Percentiles rank a stretch among this genome's conserved stretches.
Conservation (phyloP, 768 basidiomycete species). For the Tricholoma bakamatsutake region DNA sequence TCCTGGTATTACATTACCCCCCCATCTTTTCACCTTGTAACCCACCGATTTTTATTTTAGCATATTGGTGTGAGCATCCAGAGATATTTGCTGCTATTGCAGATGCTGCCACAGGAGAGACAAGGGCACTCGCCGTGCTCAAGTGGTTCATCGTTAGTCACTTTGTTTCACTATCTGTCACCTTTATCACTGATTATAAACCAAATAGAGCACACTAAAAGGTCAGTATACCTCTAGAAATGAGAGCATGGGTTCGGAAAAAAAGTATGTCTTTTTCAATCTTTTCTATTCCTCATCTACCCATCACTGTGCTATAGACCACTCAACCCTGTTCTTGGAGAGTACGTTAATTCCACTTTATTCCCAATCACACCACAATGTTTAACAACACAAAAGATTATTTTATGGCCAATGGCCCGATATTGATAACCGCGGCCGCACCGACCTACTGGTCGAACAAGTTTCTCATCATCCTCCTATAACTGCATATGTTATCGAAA, state of each 20-base stretch:
- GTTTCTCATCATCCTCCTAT: constrained; percentile 95
- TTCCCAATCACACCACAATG: neutral
- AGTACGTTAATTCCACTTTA: constrained; percentile 42
- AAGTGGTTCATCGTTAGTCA: constrained; percentile 87
- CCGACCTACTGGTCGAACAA: constrained; percentile 84
- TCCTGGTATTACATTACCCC: constrained; percentile 48
- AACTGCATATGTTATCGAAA: constrained; percentile 84
- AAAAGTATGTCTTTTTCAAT: constrained; percentile 58
- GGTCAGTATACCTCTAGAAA: constrained; percentile 94
- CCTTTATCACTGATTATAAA: neutral
- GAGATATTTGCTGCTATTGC: constrained; percentile 85
- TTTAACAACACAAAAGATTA: constrained; percentile 38
- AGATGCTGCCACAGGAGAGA: constrained; percentile 66
- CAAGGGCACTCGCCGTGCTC: constrained; percentile 74
- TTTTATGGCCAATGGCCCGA: constrained; percentile 90
- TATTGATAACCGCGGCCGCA: constrained; percentile 57
- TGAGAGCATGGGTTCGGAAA: constrained; percentile 94
- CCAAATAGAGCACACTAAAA: constrained; percentile 74
- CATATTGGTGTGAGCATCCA: constrained; percentile 97
- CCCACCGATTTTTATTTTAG: constrained; percentile 29
- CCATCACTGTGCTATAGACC: constrained; percentile 46
- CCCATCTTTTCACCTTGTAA: constrained; percentile 4
- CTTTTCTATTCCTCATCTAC: neutral
- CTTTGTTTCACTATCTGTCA: neutral
- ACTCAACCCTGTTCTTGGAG: constrained; percentile 92